Conservation (phyloP, 2,329 filamentous ascomycete species). For the Juglanconis juglandina region DNA sequence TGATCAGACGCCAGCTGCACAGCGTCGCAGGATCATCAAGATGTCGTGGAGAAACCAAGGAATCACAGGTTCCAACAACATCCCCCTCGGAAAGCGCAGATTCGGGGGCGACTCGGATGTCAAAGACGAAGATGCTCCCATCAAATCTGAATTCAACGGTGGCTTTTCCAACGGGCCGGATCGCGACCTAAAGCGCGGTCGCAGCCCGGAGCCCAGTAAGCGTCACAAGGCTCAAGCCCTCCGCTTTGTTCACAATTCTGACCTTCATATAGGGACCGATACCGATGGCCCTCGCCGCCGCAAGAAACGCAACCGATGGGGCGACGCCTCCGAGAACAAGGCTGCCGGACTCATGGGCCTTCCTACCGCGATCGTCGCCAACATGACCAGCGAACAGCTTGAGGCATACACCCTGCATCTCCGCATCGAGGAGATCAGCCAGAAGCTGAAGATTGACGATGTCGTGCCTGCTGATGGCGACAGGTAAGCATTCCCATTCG, state of each 20-base stretch:
- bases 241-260: slow-evolving; percentile 8
- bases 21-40: slow-evolving; percentile 2
- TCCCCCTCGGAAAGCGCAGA: slow-evolving; percentile 83
- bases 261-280: slow-evolving; percentile 42
- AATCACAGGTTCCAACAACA: slow-evolving; percentile 97
- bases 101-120: slow-evolving; percentile 57
- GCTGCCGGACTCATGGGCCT: slow-evolving; percentile 96
- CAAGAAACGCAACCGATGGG: slow-evolving; percentile 99
- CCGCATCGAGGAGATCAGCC: slow-evolving; percentile 97
- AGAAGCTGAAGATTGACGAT: slow-evolving; percentile 98
- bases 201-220: slow-evolving; percentile 81
- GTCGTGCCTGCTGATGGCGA: slow-evolving; percentile 96
- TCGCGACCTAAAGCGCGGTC: slow-evolving; percentile 74
- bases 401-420: slow-evolving; percentile 95
- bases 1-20: slow-evolving; percentile 23
- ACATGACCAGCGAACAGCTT: slow-evolving; percentile 97
- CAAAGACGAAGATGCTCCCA: slow-evolving; percentile 22
- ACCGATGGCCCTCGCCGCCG: slow-evolving; percentile 79
- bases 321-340: slow-evolving; percentile 96
- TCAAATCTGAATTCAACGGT: slow-evolving; percentile 16
- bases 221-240: slow-evolving; percentile 18
- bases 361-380: slow-evolving; percentile 90
- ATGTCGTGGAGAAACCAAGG: slow-evolving; percentile 73
- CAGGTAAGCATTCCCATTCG: slow-evolving; percentile 59
- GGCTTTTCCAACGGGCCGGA: slow-evolving; percentile 29